A percentile compares a stretch with the other conserved stretches of the same genome.
These are phyloP conservation scores for Cercospora citrullina DNA, from an alignment of 2,329 filamentous ascomycete species.

Conservation along the genomic window DNA sequence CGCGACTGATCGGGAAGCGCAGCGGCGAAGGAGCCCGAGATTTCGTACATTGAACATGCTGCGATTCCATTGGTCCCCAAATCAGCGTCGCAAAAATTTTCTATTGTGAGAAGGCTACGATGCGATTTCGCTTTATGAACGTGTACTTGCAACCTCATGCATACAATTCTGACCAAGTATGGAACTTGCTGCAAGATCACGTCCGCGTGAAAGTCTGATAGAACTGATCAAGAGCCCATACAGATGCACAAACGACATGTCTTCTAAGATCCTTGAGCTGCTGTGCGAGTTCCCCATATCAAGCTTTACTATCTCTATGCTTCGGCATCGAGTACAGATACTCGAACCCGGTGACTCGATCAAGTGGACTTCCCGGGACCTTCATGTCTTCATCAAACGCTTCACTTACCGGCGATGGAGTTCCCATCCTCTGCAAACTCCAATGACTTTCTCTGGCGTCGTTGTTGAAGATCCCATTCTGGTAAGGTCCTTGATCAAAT, in stretches of 20 bases:
- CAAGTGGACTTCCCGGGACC: background rate
- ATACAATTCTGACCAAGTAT: too few relatives aligned
- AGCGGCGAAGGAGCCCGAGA: too few relatives aligned
- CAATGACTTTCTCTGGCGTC: constrained; percentile 2
- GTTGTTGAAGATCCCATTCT: background rate
- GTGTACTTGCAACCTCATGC: too few relatives aligned
- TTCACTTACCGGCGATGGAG: background rate
- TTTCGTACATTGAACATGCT: too few relatives aligned
- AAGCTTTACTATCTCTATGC: background rate
- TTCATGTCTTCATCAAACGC: background rate
- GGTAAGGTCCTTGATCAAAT: background rate
- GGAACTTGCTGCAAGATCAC: too few relatives aligned
- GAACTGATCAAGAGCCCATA: too few relatives aligned
- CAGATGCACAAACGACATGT: background rate
- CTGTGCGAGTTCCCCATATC: background rate
- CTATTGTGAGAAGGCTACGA: too few relatives aligned
- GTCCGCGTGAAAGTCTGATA: too few relatives aligned
- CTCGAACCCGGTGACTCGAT: constrained; percentile 1
- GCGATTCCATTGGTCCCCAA: too few relatives aligned
- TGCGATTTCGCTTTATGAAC: too few relatives aligned
- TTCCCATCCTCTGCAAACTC: constrained; percentile 5
- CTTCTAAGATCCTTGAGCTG: background rate
- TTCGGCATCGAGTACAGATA: constrained; percentile 3
- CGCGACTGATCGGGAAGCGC: too few relatives aligned
- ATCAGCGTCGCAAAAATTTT: too few relatives aligned